These are phyloP conservation scores for Stylosanthes scabra DNA, from an alignment of 331 rosid genomes.

Conservation along the genomic window DNA sequence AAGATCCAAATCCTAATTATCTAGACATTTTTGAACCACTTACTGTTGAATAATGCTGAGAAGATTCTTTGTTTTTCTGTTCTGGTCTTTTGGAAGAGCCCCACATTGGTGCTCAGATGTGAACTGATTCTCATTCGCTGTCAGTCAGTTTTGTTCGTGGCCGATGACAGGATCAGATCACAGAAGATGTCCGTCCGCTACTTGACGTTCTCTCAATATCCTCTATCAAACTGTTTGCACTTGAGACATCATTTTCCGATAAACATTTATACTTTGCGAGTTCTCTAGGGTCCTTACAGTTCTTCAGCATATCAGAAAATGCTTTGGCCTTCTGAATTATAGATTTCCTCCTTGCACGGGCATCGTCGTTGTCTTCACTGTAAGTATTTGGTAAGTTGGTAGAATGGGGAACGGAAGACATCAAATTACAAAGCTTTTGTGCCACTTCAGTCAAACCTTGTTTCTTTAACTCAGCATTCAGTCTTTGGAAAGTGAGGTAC, in stretches of 20 bases:
- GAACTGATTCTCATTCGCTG: constrained; percentile 21
- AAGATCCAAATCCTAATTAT: no score
- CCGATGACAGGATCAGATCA: constrained; percentile 15
- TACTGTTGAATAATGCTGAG: no score
- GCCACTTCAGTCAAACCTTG: constrained; percentile 73
- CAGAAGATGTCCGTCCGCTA: constrained; percentile 22
- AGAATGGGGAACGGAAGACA: constrained; percentile 85
- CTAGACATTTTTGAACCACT: no score
- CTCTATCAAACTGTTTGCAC: constrained; percentile 57
- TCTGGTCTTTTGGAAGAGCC: no score
- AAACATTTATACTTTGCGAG: constrained; percentile 55
- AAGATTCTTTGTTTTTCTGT: no score
- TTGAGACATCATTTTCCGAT: constrained; percentile 52
- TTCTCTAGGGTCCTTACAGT: constrained; percentile 67
- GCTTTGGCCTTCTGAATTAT: constrained; percentile 75
- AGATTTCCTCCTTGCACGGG: constrained; percentile 60
- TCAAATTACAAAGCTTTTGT: constrained; percentile 57
- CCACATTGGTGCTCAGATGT: constrained; percentile 7
- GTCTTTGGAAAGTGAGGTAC: constrained; percentile 80
- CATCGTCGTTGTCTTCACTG: constrained; percentile 47
- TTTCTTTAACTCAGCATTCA: constrained; percentile 62
- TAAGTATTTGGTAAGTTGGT: constrained; percentile 69
- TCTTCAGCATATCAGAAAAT: constrained; percentile 73
- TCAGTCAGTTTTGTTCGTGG: constrained; percentile 29
- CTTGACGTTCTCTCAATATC: constrained; percentile 50